Evolutionary conservation across 208 protist genomes (phyloP).

Genomic region (Wallacemonas sp.): DNA sequence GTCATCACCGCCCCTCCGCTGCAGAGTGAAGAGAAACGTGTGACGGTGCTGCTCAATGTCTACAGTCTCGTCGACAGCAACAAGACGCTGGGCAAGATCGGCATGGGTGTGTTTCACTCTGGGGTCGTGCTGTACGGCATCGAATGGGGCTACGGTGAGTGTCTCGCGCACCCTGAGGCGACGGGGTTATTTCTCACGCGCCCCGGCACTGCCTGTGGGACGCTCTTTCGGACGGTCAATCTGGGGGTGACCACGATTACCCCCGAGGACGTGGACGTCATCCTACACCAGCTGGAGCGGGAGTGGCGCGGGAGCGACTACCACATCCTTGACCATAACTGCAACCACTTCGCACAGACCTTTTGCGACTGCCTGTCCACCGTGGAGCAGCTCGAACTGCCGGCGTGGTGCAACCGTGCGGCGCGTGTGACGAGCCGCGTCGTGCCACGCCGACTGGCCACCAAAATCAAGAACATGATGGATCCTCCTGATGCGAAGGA

Average conservation of each 20-base stretch:
- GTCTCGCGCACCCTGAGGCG: constrained; percentile 44
- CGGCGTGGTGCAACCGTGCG: constrained; percentile 88
- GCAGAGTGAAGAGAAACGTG: constrained; percentile 24
- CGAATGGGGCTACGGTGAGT: constrained; percentile 90
- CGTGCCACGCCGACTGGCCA: constrained; percentile 66
- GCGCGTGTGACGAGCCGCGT: constrained; percentile 68
- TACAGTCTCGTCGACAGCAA: constrained; percentile 82
- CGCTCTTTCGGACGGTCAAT: constrained; percentile 58
- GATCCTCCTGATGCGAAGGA: constrained; percentile 22
- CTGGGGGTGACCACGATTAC: constrained; percentile 76
- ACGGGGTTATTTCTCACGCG: constrained; percentile 79
- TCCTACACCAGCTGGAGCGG: constrained; percentile 81
- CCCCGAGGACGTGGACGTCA: constrained; percentile 80
- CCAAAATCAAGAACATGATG: constrained; percentile 74
- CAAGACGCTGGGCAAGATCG: constrained; percentile 58
- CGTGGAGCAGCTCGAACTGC: constrained; percentile 61
- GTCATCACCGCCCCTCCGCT: constrained; percentile 21
- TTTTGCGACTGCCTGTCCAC: constrained; percentile 82
- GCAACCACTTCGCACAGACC: constrained; percentile 88
- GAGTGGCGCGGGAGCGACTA: constrained; percentile 87
- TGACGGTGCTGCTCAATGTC: constrained; percentile 71
- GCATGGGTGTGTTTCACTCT: constrained; percentile 86
- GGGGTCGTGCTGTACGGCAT: constrained; percentile 89
- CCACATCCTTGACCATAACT: constrained; percentile 90
- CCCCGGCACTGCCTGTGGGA: constrained; percentile 65